These are phyloP conservation scores for Tylopilus vinaceipallidus DNA, from an alignment of 768 basidiomycete species.

Conservation along the genomic window DNA sequence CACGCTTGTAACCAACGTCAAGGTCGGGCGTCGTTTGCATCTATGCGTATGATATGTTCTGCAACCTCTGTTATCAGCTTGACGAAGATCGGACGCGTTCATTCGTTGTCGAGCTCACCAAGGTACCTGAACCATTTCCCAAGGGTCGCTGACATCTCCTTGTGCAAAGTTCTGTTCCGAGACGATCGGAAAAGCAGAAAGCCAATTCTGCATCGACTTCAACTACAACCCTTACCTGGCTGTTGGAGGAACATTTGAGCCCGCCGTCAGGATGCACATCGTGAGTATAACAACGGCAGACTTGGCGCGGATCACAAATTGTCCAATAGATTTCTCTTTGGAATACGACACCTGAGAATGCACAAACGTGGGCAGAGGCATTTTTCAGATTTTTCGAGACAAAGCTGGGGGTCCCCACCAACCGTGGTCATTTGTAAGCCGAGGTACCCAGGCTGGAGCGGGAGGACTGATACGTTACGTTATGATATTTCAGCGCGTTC, in stretches of 20 bases:
- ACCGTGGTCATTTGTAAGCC: constrained; percentile 58
- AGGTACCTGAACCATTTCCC: background rate
- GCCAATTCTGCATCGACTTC: constrained; percentile 49
- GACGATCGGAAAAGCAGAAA: constrained; percentile 50
- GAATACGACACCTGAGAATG: constrained; percentile 46
- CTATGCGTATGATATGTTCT: background rate
- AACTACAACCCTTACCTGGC: constrained; percentile 55
- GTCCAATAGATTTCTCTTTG: constrained; percentile 49
- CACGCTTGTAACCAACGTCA: constrained; percentile 37
- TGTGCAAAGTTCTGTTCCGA: constrained; percentile 39
- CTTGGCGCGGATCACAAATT: background rate
- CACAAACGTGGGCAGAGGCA: constrained; percentile 51
- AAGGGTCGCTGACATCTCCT: background rate
- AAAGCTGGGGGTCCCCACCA: constrained; percentile 44
- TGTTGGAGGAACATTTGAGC: constrained; percentile 58
- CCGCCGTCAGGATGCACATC: constrained; percentile 48
- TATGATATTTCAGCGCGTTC: background rate
- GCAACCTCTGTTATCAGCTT: background rate
- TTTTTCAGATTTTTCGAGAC: constrained; percentile 53
- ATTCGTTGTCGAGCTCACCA: constrained; percentile 3
- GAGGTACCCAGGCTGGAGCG: background rate
- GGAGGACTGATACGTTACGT: background rate
- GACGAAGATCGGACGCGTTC: background rate
- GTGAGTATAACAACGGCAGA: background rate
- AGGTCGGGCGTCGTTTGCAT: constrained; percentile 10